These are phyloP conservation scores for Cyclotella distinguenda DNA, from an alignment of 108 stramenopile species.

Conservation along the genomic window DNA sequence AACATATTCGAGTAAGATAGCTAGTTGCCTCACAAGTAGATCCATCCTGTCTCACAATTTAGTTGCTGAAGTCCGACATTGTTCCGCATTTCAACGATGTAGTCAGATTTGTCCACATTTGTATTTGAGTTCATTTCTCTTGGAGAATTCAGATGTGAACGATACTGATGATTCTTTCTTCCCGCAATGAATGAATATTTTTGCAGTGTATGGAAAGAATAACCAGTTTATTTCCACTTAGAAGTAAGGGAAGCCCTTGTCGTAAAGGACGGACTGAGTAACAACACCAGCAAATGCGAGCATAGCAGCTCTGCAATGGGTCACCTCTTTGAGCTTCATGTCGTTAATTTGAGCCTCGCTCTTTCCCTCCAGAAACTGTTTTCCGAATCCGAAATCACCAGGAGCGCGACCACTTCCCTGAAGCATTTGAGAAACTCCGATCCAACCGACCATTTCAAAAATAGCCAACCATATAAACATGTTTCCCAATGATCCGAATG, in stretches of 20 bases:
- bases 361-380: slow-evolving; percentile 72
- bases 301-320: slow-evolving; percentile 95
- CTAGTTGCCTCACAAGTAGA: no score
- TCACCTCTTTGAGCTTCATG: slow-evolving; percentile 89
- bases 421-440: slow-evolving; percentile 85
- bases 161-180: not conserved
- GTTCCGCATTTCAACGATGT: no score
- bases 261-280: slow-evolving; percentile 93
- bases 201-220: not conserved
- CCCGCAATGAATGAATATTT: not conserved
- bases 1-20: no score
- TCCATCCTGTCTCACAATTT: no score
- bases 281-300: slow-evolving; percentile 90
- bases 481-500: slow-evolving; percentile 80
- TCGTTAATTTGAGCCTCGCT: slow-evolving; percentile 64
- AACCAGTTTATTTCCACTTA: not conserved
- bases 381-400: slow-evolving; percentile 93
- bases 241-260: slow-evolving; percentile 85
- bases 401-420: slow-evolving; percentile 89
- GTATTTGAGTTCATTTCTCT: no score
- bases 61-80: no score
- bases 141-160: no score
- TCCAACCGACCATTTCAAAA: slow-evolving; percentile 61
- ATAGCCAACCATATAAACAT: slow-evolving; percentile 74
- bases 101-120: no score